Conservation (phyloP, 495 filamentous ascomycete species). For the Xylaria bambusicola region DNA sequence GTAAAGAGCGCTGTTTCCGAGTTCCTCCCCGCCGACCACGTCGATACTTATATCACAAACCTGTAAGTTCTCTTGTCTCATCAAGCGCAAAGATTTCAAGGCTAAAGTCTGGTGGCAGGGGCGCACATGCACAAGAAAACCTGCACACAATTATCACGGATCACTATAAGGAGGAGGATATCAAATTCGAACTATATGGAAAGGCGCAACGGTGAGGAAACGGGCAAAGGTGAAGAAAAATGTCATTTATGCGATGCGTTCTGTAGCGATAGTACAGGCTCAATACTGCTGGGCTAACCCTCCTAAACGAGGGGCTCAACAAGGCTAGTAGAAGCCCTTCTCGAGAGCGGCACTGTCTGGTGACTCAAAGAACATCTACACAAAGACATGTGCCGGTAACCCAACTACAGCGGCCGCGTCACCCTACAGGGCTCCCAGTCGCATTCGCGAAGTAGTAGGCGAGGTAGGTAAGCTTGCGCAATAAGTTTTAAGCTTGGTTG, state of each 20-base stretch:
- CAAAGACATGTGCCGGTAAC: too few species aligned
- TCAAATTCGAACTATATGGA: constrained; percentile 57
- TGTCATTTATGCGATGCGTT: too few species aligned
- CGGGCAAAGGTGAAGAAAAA: too few species aligned
- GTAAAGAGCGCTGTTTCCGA: constrained; percentile 81
- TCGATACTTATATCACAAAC: constrained; percentile 91
- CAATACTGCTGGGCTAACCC: too few species aligned
- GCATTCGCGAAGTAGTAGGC: constrained; percentile 1
- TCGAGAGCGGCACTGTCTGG: not conserved
- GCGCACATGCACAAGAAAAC: constrained; percentile 78
- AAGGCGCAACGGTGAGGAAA: constrained; percentile 28
- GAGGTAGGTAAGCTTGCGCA: not conserved
- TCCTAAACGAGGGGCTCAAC: not conserved
- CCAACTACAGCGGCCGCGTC: constrained; percentile 27
- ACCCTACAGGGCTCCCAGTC: constrained; percentile 21
- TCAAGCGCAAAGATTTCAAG: not conserved
- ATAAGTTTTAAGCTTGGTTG: too few species aligned
- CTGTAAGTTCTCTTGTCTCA: constrained; percentile 60
- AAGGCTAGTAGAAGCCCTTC: too few species aligned
- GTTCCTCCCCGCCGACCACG: constrained; percentile 76
- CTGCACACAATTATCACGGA: constrained; percentile 79
- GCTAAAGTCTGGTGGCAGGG: constrained; percentile 51
- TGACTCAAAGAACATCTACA: not conserved
- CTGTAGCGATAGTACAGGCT: too few species aligned
- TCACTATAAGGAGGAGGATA: constrained; percentile 83